Percentiles rank a stretch among this genome's conserved stretches.
Conservation (phyloP, 2,329 filamentous ascomycete genomes). For the Aplosporella prunicola region DNA sequence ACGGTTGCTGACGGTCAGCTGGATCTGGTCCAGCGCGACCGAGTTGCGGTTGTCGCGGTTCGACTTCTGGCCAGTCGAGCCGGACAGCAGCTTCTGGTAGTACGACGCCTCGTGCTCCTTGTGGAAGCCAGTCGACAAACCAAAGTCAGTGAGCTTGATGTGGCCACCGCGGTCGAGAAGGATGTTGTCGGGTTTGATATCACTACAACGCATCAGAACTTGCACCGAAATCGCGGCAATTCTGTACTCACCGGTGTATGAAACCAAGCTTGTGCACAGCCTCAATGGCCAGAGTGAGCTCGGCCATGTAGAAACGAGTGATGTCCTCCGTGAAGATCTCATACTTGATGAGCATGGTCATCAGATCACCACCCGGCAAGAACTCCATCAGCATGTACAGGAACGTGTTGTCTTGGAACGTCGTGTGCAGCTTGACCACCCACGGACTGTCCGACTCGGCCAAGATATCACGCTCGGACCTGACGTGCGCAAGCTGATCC, state of each 20-base stretch:
- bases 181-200: constrained; percentile 99
- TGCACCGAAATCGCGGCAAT: not conserved
- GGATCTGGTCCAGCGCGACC: constrained; percentile 94
- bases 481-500: constrained; percentile 93
- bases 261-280: constrained; percentile 97
- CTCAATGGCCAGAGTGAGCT: constrained; percentile 96
- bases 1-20: constrained; percentile 94
- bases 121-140: constrained; percentile 94
- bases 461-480: constrained; percentile 92
- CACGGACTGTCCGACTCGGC: constrained; percentile 99
- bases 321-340: constrained; percentile 99
- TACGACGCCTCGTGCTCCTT: constrained; percentile 97
- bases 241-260: constrained; percentile 73
- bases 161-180: constrained; percentile 89
- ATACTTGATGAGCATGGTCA: constrained; percentile 99
- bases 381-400: constrained; percentile 99
- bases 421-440: constrained; percentile 97
- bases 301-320: constrained; percentile 97
- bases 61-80: constrained; percentile 37
- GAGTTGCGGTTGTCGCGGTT: constrained; percentile 67
- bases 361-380: constrained; percentile 91
- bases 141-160: constrained; percentile 97
- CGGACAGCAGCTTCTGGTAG: constrained; percentile 90
- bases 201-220: constrained; percentile 46
- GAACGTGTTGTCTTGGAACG: constrained; percentile 93